A percentile compares a stretch with the other conserved stretches of the same genome.
phyloP scores from a whole-genome alignment of 148 eudicot species.

The Rhododendron molle region DNA sequence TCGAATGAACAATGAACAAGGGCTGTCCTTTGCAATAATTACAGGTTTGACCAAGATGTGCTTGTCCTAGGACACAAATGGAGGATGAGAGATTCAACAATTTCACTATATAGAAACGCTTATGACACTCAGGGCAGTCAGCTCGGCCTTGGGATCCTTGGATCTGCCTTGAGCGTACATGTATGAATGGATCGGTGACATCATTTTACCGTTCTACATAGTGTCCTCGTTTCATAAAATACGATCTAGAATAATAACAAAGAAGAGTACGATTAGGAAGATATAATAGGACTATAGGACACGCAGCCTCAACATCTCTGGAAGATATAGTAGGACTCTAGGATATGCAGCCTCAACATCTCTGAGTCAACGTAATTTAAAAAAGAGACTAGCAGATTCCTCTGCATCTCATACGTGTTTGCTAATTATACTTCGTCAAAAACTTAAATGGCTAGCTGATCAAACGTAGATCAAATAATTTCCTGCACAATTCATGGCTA shows the following conservation, averaged over 20 bases:
- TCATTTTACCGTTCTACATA: neutral
- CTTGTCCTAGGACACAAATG: neutral
- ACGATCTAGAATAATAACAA: too few relatives aligned
- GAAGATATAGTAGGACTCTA: too few relatives aligned
- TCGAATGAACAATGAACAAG: neutral
- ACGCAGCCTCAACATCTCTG: too few relatives aligned
- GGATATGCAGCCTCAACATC: too few relatives aligned
- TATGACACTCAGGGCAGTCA: neutral
- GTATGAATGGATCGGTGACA: neutral
- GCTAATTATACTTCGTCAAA: too few relatives aligned
- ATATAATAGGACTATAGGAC: too few relatives aligned
- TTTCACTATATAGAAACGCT: neutral
- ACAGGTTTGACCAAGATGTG: neutral
- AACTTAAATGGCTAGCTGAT: neutral
- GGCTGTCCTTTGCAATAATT: neutral
- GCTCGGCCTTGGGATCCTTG: too few relatives aligned
- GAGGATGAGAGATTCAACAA: neutral
- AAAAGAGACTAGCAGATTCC: too few relatives aligned
- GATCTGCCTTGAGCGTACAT: neutral
- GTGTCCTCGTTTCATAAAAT: neutral
- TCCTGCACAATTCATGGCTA: neutral
- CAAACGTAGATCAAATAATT: neutral
- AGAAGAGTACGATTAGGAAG: too few relatives aligned
- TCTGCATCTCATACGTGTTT: too few relatives aligned
- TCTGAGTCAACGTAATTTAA: too few relatives aligned